phyloP scores from a whole-genome alignment of 768 basidiomycete species.

The Tulasnella sp. region DNA sequence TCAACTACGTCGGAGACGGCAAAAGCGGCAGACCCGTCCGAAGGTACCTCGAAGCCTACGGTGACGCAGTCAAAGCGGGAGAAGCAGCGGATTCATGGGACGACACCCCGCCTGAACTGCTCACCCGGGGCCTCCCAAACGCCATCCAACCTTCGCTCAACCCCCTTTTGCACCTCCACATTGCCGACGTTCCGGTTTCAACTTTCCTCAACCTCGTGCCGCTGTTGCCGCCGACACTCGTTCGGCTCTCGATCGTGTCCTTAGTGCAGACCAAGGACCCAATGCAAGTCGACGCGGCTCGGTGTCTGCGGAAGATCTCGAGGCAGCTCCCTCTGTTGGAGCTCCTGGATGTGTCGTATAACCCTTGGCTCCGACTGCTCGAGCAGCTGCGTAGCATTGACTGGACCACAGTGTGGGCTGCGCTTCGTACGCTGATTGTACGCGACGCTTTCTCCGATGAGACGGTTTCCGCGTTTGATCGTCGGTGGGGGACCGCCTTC shows the following conservation, averaged over 20 bases:
- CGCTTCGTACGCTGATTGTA: neutral
- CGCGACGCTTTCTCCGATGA: neutral
- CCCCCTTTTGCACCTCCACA: neutral
- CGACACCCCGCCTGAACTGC: neutral
- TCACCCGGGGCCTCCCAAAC: too few relatives aligned
- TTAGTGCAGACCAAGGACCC: neutral
- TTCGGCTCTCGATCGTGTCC: neutral
- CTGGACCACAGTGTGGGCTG: neutral
- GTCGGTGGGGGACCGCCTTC: neutral
- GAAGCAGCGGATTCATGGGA: constrained; percentile 5
- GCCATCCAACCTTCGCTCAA: neutral
- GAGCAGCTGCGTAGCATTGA: neutral
- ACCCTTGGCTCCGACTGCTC: neutral
- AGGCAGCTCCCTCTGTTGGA: neutral
- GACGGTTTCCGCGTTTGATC: neutral
- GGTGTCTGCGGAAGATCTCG: neutral
- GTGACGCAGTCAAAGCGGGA: neutral
- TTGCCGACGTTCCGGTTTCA: neutral
- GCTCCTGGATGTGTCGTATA: neutral
- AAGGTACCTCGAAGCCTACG: constrained; percentile 2
- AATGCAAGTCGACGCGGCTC: neutral
- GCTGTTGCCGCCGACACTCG: neutral
- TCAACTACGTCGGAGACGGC: constrained; percentile 6
- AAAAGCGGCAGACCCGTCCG: neutral
- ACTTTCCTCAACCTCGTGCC: neutral